Percentiles rank a stretch among this genome's conserved stretches.
phyloP scores from a whole-genome alignment of 129 eudicot species.

The Mikania micrantha region DNA sequence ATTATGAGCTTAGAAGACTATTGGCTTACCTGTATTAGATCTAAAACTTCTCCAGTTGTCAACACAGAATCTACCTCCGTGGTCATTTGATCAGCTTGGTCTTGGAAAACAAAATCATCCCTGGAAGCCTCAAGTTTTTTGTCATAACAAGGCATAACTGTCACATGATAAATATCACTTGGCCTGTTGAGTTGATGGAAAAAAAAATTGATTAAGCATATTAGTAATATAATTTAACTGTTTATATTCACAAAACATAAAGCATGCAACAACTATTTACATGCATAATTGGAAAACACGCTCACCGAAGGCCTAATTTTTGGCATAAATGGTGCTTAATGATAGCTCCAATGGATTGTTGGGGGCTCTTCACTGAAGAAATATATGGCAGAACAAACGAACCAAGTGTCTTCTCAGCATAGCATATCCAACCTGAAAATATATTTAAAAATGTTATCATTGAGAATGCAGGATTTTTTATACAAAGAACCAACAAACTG shows the following conservation, averaged over 20 bases:
- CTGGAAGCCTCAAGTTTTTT: constrained; percentile 96
- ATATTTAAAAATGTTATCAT: neutral
- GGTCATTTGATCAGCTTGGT: constrained; percentile 23
- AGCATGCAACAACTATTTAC: neutral
- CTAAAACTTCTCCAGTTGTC: constrained; percentile 94
- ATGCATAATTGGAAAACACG: neutral
- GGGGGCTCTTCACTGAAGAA: constrained; percentile 97
- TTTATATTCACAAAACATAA: neutral
- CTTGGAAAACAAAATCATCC: constrained; percentile 80
- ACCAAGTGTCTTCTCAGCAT: constrained; percentile 97
- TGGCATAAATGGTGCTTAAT: constrained; percentile 67
- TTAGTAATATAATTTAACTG: neutral
- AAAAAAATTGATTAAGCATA: neutral
- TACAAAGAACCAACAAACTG: neutral
- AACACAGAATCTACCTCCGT: constrained; percentile 95
- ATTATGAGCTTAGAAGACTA: neutral
- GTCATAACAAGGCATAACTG: constrained; percentile 99
- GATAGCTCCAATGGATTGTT: constrained; percentile 86
- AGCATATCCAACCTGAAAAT: constrained; percentile 92
- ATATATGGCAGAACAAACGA: constrained; percentile 83
- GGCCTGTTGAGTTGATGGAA: constrained; percentile 41
- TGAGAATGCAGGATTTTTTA: neutral
- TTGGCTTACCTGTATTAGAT: constrained; percentile 62
- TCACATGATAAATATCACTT: constrained; percentile 84
- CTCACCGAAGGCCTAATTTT: constrained; percentile 55